Evolutionary conservation across 192 early-diverging fungal species (phyloP).

Genomic region (Gaertneriomyces semiglobifer): DNA sequence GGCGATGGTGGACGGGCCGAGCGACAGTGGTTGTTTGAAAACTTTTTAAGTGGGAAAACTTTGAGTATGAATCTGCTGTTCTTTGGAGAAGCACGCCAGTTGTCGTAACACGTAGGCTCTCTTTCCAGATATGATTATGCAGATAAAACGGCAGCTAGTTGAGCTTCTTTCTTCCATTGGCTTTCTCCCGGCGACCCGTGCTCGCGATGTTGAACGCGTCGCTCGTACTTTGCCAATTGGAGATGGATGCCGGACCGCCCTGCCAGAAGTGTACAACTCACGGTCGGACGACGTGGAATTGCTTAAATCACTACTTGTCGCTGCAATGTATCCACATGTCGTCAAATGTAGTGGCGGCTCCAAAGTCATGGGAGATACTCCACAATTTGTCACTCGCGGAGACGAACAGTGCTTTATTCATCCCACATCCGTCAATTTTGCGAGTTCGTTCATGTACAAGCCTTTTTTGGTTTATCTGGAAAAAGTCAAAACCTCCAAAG

Average conservation of each 20-base stretch:
- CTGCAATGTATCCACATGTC: constrained; percentile 42
- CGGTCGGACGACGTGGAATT: constrained; percentile 31
- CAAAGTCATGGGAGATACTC: constrained; percentile 46
- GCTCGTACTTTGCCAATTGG: constrained; percentile 23
- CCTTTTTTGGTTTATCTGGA: constrained; percentile 44
- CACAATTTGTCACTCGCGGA: constrained; percentile 20
- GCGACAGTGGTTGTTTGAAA: constrained; percentile 33
- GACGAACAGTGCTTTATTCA: constrained; percentile 42
- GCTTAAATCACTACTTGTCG: constrained; percentile 34
- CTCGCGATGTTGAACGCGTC: constrained; percentile 36
- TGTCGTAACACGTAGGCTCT: neutral
- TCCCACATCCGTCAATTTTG: constrained; percentile 36
- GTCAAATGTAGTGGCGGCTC: constrained; percentile 68
- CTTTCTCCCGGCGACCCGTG: constrained; percentile 28
- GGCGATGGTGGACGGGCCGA: constrained; percentile 29
- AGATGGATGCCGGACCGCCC: constrained; percentile 33
- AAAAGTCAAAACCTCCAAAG: constrained; percentile 43
- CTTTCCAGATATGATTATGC: constrained; percentile 33
- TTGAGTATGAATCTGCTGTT: constrained; percentile 6
- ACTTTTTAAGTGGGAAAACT: constrained; percentile 38
- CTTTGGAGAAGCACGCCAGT: neutral
- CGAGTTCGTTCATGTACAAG: constrained; percentile 16
- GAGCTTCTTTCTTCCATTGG: constrained; percentile 44
- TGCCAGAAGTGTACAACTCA: constrained; percentile 2
- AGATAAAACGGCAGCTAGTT: constrained; percentile 42